phyloP scores from a whole-genome alignment of 257 asterid species.

The Solanum pimpinellifolium region DNA sequence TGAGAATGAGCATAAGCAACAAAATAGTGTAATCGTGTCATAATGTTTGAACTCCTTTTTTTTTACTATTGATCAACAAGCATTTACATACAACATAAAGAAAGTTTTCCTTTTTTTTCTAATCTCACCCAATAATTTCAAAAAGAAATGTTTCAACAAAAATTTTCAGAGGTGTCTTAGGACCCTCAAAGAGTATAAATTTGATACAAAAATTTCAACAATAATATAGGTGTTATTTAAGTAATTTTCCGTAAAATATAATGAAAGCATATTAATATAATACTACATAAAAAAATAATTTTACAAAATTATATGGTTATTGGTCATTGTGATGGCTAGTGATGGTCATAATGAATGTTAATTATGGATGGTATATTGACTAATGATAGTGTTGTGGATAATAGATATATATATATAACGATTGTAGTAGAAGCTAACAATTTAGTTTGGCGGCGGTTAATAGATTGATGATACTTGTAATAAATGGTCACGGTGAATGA shows the following conservation, averaged over 20 bases:
- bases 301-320: neutral
- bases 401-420: neutral
- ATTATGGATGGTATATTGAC: neutral
- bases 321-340: neutral
- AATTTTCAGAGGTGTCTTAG: no score
- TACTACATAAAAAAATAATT: no score
- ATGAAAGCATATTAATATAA: no score
- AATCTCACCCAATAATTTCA: neutral
- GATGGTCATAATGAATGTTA: neutral
- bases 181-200: no score
- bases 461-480: neutral
- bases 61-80: no score
- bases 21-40: neutral
- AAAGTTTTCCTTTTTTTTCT: no score
- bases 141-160: no score
- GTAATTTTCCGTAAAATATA: neutral
- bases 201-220: no score
- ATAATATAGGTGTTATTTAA: neutral
- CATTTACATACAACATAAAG: no score
- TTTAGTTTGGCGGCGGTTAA: neutral
- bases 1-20: no score
- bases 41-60: neutral
- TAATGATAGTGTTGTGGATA: neutral
- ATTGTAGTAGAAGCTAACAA: neutral
- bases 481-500: neutral